Percentiles rank a stretch among this genome's conserved stretches.
Evolutionary conservation across 192 early-diverging fungal genomes (phyloP).

Genomic region (Podila horticola): DNA sequence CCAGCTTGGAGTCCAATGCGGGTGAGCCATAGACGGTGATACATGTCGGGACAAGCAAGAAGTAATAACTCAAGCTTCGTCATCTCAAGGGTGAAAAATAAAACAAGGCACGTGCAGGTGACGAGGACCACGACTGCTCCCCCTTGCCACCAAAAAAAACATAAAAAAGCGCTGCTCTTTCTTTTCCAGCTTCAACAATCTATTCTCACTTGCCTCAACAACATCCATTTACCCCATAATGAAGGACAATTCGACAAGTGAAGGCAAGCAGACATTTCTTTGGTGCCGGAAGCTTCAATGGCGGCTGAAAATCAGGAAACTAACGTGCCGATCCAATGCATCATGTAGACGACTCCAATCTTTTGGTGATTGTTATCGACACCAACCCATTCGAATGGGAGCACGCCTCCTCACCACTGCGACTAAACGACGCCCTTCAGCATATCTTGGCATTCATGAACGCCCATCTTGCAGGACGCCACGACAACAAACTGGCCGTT

Average conservation of each 20-base stretch:
- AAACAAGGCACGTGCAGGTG: too few relatives aligned
- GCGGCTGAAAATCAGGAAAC: too few relatives aligned
- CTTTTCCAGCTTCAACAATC: too few relatives aligned
- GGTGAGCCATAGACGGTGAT: background rate
- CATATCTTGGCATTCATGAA: constrained; percentile 91
- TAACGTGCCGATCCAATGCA: background rate
- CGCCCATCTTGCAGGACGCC: constrained; percentile 89
- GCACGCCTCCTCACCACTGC: constrained; percentile 55
- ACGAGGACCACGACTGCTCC: too few relatives aligned
- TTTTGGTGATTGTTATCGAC: constrained; percentile 87
- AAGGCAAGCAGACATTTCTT: constrained; percentile 16
- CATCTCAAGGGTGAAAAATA: too few relatives aligned
- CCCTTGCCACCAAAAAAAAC: too few relatives aligned
- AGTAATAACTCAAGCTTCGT: too few relatives aligned
- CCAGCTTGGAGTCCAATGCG: constrained; percentile 2
- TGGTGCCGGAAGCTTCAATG: too few relatives aligned
- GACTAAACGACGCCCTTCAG: constrained; percentile 75
- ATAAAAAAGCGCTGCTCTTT: too few relatives aligned
- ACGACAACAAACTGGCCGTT: constrained; percentile 89
- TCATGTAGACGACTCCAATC: constrained; percentile 72
- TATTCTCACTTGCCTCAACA: too few relatives aligned
- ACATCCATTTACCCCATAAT: constrained; percentile 1
- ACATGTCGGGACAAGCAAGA: too few relatives aligned
- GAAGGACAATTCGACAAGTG: constrained; percentile 42
- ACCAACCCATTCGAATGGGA: constrained; percentile 84